A percentile compares a stretch with the other conserved stretches of the same genome.
Evolutionary conservation across 768 basidiomycete species (phyloP).

Genomic region (Termitomyces sp.): DNA sequence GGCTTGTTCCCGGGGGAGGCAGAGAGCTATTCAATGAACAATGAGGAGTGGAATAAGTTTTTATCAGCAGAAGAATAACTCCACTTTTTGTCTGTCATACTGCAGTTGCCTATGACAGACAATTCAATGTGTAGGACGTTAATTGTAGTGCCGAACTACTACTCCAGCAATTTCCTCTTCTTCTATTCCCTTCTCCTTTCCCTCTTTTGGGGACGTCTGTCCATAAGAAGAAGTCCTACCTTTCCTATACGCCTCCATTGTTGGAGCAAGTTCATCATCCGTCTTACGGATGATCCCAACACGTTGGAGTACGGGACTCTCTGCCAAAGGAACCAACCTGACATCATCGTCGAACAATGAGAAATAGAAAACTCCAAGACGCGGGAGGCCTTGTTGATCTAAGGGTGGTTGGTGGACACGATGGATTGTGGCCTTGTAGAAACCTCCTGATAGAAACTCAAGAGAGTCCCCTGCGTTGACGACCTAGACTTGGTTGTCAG

Average conservation of each 20-base stretch:
- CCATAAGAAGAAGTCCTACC: constrained; percentile 39
- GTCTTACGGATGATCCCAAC: constrained; percentile 28
- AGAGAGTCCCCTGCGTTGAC: constrained; percentile 45
- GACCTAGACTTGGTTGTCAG: constrained; percentile 20
- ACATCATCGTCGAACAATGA: constrained; percentile 39
- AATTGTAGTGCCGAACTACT: constrained; percentile 38
- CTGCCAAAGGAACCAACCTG: constrained; percentile 30
- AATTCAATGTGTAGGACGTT: too few relatives aligned
- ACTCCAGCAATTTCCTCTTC: constrained; percentile 43
- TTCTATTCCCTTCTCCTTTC: constrained; percentile 31
- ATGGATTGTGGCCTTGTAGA: constrained; percentile 43
- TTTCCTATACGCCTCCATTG: constrained; percentile 35
- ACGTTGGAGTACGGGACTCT: constrained; percentile 39
- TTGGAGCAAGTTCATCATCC: constrained; percentile 33
- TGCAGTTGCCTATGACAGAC: not conserved
- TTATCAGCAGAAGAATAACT: constrained; percentile 20
- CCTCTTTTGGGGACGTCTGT: constrained; percentile 21
- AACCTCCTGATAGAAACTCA: constrained; percentile 45
- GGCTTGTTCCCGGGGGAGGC: constrained; percentile 67
- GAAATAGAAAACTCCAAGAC: constrained; percentile 47
- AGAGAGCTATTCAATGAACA: constrained; percentile 82
- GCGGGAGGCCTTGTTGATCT: constrained; percentile 36
- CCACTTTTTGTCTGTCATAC: constrained; percentile 1
- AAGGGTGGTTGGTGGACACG: constrained; percentile 44
- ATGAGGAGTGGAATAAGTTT: constrained; percentile 69